These are phyloP conservation scores for Spiromastix sp. DNA, from an alignment of 2,329 filamentous ascomycete species.

Conservation along the genomic window DNA sequence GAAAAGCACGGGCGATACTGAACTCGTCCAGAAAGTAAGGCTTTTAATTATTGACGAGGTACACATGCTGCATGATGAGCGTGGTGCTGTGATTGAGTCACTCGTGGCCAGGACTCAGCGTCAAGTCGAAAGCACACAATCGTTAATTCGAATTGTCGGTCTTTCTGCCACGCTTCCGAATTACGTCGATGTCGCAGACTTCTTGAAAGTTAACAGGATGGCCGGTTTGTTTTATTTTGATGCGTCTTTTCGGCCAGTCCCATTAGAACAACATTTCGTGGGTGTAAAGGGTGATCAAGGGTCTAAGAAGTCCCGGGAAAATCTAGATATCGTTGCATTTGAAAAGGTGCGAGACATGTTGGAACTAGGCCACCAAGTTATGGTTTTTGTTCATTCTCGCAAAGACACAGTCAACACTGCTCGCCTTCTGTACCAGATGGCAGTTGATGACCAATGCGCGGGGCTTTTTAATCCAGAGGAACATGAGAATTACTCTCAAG, in stretches of 20 bases:
- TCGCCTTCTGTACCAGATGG: conserved; percentile 75
- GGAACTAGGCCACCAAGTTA: conserved; percentile 83
- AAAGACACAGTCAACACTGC: conserved; percentile 89
- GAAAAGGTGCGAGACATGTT: conserved; percentile 96
- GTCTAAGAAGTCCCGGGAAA: conserved; percentile 71
- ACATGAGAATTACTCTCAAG: conserved; percentile 71
- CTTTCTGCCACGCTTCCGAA: conserved; percentile 94
- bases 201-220: conserved; percentile 88
- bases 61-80: conserved; percentile 97
- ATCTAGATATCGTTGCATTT: conserved; percentile 76
- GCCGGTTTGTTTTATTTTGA: conserved; percentile 96
- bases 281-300: conserved; percentile 67
- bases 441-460: conserved; percentile 64
- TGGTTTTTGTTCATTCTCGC: conserved; percentile 97
- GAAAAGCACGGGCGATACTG: conserved; percentile 94
- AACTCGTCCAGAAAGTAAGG: conserved; percentile 93
- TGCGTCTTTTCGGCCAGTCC: conserved; percentile 87
- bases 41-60: conserved; percentile 97
- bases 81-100: conserved; percentile 90
- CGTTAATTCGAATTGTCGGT: conserved; percentile 88
- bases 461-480: conserved; percentile 74
- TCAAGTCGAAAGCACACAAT: conserved; percentile 96
- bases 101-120: conserved; percentile 89
- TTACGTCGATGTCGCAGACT: conserved; percentile 92
- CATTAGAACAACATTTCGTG: conserved; percentile 92